A percentile compares a stretch with the other conserved stretches of the same genome.
Evolutionary conservation across 805 yeast genomes (phyloP).

Genomic region (Citeromyces nyonsensis): DNA sequence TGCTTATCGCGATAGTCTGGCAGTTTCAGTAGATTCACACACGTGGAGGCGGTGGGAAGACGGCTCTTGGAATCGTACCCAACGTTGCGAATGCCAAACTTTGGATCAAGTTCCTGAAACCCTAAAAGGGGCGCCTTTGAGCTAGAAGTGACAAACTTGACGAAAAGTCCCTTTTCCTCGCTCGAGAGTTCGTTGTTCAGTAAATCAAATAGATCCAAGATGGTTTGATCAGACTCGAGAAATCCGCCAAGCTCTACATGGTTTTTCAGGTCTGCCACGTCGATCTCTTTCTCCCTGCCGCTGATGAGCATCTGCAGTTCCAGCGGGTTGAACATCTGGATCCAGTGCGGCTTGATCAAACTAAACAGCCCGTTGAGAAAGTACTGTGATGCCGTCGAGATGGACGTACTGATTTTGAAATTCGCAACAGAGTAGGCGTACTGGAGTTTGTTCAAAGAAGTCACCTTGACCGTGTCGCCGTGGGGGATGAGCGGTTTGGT

Average conservation of each 20-base stretch:
- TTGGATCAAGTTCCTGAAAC: conserved; percentile 57
- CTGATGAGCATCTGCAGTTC: conserved; percentile 79
- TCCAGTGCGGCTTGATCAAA: conserved; percentile 60
- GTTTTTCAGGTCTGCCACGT: conserved; percentile 49
- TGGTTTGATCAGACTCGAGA: conserved; percentile 35
- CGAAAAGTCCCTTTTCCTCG: conserved; percentile 45
- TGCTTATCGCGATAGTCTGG: conserved; percentile 66
- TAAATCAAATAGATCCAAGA: conserved; percentile 60
- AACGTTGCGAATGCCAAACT: conserved; percentile 63
- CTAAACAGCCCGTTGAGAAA: conserved; percentile 60
- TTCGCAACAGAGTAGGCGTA: conserved; percentile 69
- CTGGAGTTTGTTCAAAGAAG: conserved; percentile 41
- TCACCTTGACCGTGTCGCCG: conserved; percentile 47
- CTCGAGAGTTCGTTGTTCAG: conserved; percentile 43
- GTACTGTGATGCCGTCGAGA: conserved; percentile 39
- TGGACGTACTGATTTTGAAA: conserved; percentile 54
- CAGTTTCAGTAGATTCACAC: conserved; percentile 73
- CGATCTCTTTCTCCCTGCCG: conserved; percentile 59
- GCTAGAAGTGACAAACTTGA: conserved; percentile 86
- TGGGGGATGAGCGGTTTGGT: conserved; percentile 43
- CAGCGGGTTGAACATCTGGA: conserved; percentile 68
- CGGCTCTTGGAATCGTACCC: conserved; percentile 48
- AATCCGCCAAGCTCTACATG: conserved; percentile 60
- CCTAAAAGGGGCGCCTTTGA: conserved; percentile 88
- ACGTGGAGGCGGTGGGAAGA: conserved; percentile 87